Base-by-base conservation (phyloP, 2,329 filamentous ascomycete genomes). In the Geoglossum cookeanum region DNA sequence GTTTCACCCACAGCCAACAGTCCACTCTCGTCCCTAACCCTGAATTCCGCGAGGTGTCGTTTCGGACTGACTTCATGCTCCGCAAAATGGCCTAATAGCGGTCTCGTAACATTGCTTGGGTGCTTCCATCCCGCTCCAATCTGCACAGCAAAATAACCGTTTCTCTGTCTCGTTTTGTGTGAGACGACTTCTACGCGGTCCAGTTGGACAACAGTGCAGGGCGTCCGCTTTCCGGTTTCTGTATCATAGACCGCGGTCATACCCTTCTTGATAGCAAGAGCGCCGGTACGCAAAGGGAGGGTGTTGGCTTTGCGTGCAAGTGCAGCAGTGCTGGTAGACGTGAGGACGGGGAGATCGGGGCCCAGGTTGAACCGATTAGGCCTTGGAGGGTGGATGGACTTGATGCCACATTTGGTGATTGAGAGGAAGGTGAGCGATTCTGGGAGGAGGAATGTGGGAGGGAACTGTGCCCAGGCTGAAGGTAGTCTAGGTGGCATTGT, bases 61-160 rank as follows among this genome's bases (percentile, higher is more conserved):
- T 97, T 97, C 54, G 92, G 87, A 60, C 84, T 83, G 42, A 97
- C 78, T 27, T 84, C 84, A 66, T 87, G 83, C 58, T 77, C 80
- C 60, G 91, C 86, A 71, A 85, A 97, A 73, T 96, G 92, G 0
- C 92, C 92, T 59, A 96, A 74, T 74, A 86, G 73, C 2, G 92
- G 85, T 65, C 85, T 80, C n/a, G 83, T 84, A 47, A 92, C 80
- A 68, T 94, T 95, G 60, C 75, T 76, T 29, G 85, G 73, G 60
- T 84, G 79, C 68, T 84, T 85, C 68, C 79, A 78, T 3, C 92
- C 92, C 53, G 79, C 74, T 22, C 92, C 92, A 49, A 98, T 73
- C 72, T 96, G 90, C 13, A 97, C 89, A 15, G 91, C 92, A 76
- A 80, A 96, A 74, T 98, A 98, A 22, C 92, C 92, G 69, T 97